Base-by-base conservation (phyloP, 257 asterid genomes). In the Jasminum sambac region DNA sequence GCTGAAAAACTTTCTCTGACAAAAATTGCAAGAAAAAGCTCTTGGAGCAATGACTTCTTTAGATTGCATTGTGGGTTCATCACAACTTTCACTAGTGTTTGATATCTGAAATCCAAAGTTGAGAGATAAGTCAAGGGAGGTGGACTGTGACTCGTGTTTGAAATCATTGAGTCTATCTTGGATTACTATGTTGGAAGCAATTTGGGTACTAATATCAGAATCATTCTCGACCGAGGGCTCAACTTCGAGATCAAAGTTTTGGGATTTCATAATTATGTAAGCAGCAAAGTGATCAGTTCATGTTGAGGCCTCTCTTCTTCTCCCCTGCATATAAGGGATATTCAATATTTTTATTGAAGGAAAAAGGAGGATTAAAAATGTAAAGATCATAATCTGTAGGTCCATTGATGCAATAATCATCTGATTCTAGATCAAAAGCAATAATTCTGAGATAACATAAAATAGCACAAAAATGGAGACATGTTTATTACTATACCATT, bases 51-150 rank as follows among this genome's bases (percentile, higher is more conserved):
- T 60, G 38, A 78, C 60, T 13, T 70, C 60, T 19, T 75, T 52
- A 1, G 71, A 19, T 36, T 75, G 78, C 14, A 48, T 58, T 46
- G 83, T 66, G 6, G 75, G 84, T 63, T 84, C 88, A 61, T 75
- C 79, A 76, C 85, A 77, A 65, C 83, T 85, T 41, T 78, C 87
- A 24, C 84, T 83, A n/a, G 93, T 77, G 83, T 84, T 82, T 44
- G 91, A 81, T 19, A 75, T 16, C 8, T 81, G 69, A 69, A 83
- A 67, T 30, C 69, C 83, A 71, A 83, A 75, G 76, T 68, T 72
- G 7, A 85, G 89, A 5, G 87, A 79, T 62, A 87, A 77, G 77
- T 72, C 81, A 64, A 85, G 87, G 37, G 83, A 73, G 68, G 76
- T 58, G 42, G 83, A 74, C 40, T 76, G 69, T 37, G 79, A 36